A percentile compares a stretch with the other conserved stretches of the same genome.
Evolutionary conservation across 2,329 filamentous ascomycete genomes (phyloP).

Genomic region (Trichophyton equinum): DNA sequence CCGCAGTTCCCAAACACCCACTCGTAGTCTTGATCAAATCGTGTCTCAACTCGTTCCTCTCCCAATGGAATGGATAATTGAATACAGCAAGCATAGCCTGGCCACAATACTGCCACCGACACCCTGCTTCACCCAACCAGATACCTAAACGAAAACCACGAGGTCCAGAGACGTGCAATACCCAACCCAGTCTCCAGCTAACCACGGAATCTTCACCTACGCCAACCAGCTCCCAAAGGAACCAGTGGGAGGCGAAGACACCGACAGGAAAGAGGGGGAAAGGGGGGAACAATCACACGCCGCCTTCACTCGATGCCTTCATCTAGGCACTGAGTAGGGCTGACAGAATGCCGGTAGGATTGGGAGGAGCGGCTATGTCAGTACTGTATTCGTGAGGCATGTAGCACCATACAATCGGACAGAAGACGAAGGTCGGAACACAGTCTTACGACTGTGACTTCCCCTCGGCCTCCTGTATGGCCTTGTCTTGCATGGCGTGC

Average conservation of each 20-base stretch:
- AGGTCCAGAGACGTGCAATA: not conserved
- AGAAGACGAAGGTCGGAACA: not conserved
- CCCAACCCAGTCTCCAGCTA: not conserved
- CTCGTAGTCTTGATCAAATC: not conserved
- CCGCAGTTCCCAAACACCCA: not conserved
- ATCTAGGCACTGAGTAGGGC: not conserved
- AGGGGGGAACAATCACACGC: not conserved
- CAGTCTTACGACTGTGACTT: not conserved
- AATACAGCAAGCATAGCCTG: constrained; percentile 1
- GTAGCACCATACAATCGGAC: not conserved
- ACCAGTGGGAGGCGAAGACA: not conserved
- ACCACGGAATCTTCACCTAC: not conserved
- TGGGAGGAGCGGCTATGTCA: not conserved
- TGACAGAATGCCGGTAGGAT: not conserved
- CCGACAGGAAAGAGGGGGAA: not conserved
- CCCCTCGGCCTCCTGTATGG: not conserved
- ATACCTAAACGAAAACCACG: not conserved
- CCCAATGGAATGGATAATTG: constrained; percentile 1
- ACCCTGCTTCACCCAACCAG: not conserved
- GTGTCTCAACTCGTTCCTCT: not conserved
- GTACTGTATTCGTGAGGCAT: not conserved
- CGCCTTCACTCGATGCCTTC: not conserved
- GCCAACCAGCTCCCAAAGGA: not conserved
- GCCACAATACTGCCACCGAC: not conserved
- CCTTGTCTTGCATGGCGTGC: not conserved